phyloP scores from a whole-genome alignment of 352 stramenopile genomes.

The Thalassiosira sp. region DNA sequence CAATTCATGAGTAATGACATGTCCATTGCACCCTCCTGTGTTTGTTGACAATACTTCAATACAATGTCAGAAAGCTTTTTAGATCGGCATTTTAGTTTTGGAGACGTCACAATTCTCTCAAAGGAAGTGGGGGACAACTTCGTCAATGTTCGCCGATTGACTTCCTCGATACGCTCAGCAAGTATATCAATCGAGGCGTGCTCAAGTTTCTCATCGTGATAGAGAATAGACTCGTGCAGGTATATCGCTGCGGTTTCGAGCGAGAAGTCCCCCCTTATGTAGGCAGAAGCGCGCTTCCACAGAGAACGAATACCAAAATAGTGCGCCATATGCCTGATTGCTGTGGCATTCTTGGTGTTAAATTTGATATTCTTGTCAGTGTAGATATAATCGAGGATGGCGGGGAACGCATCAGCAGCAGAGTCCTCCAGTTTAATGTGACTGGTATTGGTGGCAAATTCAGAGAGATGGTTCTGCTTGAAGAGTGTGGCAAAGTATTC shows the following conservation, averaged over 20 bases:
- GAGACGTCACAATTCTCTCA: constrained; percentile 49
- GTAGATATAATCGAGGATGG: constrained; percentile 54
- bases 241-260: constrained; percentile 43
- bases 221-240: constrained; percentile 44
- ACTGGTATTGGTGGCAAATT: constrained; percentile 44
- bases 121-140: constrained; percentile 52
- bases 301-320: constrained; percentile 59
- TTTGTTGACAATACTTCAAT: constrained; percentile 56
- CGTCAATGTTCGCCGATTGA: constrained; percentile 39
- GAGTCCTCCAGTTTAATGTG: constrained; percentile 41
- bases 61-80: constrained; percentile 57
- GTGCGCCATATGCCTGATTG: constrained; percentile 48
- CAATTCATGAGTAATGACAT: constrained; percentile 52
- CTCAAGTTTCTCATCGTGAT: constrained; percentile 55
- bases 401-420: constrained; percentile 47
- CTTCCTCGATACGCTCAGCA: constrained; percentile 50
- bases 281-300: constrained; percentile 49
- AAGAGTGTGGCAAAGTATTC: constrained; percentile 62
- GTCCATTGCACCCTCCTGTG: constrained; percentile 37
- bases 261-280: constrained; percentile 51
- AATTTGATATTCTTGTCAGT: constrained; percentile 54
- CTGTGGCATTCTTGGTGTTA: constrained; percentile 44
- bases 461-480: constrained; percentile 50
- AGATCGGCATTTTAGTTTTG: constrained; percentile 48
- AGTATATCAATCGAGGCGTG: constrained; percentile 49